Evolutionary conservation across 2,329 filamentous ascomycete species (phyloP).

Genomic region (Ilyonectria robusta): DNA sequence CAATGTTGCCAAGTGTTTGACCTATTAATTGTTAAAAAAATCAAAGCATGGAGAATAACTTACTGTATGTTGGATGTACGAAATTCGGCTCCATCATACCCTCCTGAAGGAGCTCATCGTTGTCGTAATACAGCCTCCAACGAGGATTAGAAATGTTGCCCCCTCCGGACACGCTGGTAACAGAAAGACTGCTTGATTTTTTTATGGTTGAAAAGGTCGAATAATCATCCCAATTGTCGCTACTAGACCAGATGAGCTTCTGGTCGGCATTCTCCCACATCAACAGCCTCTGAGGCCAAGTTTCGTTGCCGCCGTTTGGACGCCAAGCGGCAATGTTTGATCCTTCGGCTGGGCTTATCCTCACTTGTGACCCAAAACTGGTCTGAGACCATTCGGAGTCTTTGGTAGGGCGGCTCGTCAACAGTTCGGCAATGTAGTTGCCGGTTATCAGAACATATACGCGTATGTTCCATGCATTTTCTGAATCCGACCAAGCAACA

Average conservation of each 20-base stretch:
- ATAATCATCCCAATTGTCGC: not conserved
- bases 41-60: too few relatives aligned
- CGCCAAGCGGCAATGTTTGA: conserved; percentile 4
- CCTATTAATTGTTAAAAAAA: too few relatives aligned
- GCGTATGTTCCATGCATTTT: not conserved
- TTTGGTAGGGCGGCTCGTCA: not conserved
- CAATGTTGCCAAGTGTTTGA: not conserved
- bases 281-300: not conserved
- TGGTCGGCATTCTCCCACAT: not conserved
- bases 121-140: too few relatives aligned
- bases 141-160: too few relatives aligned
- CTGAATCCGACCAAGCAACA: not conserved
- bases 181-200: too few relatives aligned
- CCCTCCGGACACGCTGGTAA: too few relatives aligned
- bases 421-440: not conserved
- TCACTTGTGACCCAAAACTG: not conserved
- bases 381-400: not conserved
- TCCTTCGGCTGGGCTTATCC: not conserved
- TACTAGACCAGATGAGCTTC: not conserved
- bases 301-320: not conserved
- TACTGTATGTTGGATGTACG: too few relatives aligned
- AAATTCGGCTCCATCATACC: too few relatives aligned
- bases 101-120: too few relatives aligned
- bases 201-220: not conserved
- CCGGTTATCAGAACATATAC: not conserved